Base-by-base conservation (phyloP, 768 basidiomycete genomes). In the Collybia sp. region DNA sequence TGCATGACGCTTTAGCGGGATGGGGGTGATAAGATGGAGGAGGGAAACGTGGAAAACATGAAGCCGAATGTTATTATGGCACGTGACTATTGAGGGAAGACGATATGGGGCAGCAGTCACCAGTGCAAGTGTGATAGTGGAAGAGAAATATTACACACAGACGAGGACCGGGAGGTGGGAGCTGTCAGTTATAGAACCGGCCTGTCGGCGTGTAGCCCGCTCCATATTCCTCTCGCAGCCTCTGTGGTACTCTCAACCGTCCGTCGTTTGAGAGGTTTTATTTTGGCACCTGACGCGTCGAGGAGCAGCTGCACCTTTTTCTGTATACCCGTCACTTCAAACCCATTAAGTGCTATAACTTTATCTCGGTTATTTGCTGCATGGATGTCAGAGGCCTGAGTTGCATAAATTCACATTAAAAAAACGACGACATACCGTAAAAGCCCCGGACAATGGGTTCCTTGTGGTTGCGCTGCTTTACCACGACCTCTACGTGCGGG, bases 171-270 rank as follows among this genome's bases (percentile, higher is more conserved):
- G 41, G 41, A 50, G 38, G 30, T 42, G 50, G 35, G 35, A 37
- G 35, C n/a, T n/a, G 35, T n/a, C 13, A 18, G 52, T 65, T 61
- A 79, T 48, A 78, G 66, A 10, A 55, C 45, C 13, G 85, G 83
- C 46, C 83, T 77, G 56, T 82, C 79, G 53, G 86, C 86, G 55
- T 94, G 92, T 51, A 93, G 66, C 15, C 91, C 89, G 60, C 85
- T 88, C 91, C 90, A 93, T 52, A 93, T 88, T 44, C 92, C 92
- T 61, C 92, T 82, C 9, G 88, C 74, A 13, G 88, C 77, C 67
- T 89, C 87, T 42, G 85, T 82, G 20, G 77, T 79, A 58, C 86
- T 89, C 71, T 88, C 82, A 20, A 95, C 85, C 13, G 77, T 72
- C 48, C 80, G 74, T 53, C 84, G 77, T 61, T 92, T 91, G 58